Base-by-base conservation (phyloP, 2,329 filamentous ascomycete species). In the Didymella exigua region DNA sequence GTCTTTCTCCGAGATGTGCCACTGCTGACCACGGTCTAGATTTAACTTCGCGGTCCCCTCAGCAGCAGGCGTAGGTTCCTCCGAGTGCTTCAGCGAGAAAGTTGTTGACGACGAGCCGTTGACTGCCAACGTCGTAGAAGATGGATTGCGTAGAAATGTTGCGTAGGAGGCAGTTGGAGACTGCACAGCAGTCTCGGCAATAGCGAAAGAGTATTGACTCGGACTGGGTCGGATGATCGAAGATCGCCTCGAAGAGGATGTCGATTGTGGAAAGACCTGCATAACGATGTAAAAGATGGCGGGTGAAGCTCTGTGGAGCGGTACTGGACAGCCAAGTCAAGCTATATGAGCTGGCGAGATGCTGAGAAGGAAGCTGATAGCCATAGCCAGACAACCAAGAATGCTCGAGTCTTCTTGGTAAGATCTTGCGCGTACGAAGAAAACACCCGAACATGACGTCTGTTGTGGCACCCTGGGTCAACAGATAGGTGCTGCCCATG, bases 351-450 rank as follows among this genome's bases (percentile, higher is more conserved):
- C 34, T 23, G 8, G 14, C 34, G 14, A 49, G n/a, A 19, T 14
- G n/a, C 46, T 10, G 13, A 24, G 24, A 18, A 38, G 27, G 24
- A n/a, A 47, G 36, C 36, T 26, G 23, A 46, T 55, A 55, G 52
- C 47, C 42, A 46, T 55, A 55, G 52, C 47, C 42, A 23, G 41
- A 54, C 52, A 49, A 55, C 52, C 23, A 55, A 55, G 52, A 55
- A 55, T 55, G 52, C 40, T 54, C 52, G 23, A 13, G 16, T 41
- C 27, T 16, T 23, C 46, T 49, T 54, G 45, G 34, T 45, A 27
- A 41, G 8, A 34, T 33, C 34, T 41, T 41, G 47, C 27, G 34
- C 34, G 29, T 30, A 19, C 13, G 23, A 36, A 21, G 26, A 42
- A 30, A 27, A 29, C 26, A 41, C 41, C 52, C 41, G 42, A 41